These are phyloP conservation scores for Talaromyces wortmannii DNA, from an alignment of 495 filamentous ascomycete genomes.

Conservation along the genomic window DNA sequence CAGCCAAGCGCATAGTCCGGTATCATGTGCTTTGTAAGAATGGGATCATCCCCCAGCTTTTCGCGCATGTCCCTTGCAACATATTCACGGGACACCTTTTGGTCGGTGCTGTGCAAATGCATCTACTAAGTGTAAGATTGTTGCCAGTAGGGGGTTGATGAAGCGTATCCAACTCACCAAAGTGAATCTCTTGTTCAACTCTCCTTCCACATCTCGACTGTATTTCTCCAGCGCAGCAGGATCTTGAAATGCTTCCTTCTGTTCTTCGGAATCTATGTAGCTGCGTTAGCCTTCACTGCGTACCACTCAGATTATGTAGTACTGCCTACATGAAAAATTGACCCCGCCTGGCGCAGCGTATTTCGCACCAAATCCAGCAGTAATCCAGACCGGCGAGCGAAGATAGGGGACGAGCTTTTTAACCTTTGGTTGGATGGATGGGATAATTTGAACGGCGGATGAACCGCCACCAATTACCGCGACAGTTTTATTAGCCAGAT, in stretches of 20 bases:
- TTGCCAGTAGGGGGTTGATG: too few species aligned
- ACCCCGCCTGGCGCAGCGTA: constrained; percentile 16
- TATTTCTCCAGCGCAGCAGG: constrained; percentile 4
- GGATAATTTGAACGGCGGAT: constrained; percentile 45
- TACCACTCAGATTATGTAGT: too few species aligned
- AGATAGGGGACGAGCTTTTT: constrained; percentile 24
- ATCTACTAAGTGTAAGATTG: too few species aligned
- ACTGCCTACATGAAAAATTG: too few species aligned
- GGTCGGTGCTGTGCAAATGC: not conserved
- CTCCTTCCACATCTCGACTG: constrained; percentile 7
- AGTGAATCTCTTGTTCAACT: not conserved
- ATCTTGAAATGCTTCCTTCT: constrained; percentile 10
- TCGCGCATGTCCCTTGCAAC: not conserved
- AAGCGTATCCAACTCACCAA: too few species aligned
- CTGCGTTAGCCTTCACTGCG: too few species aligned
- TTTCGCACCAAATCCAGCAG: not conserved
- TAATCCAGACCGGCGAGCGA: constrained; percentile 13
- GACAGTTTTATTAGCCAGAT: constrained; percentile 43
- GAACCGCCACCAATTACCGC: constrained; percentile 26
- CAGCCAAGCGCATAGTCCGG: constrained; percentile 40
- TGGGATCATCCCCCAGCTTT: constrained; percentile 24
- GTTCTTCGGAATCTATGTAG: constrained; percentile 27
- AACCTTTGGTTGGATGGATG: constrained; percentile 34
- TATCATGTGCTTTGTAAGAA: constrained; percentile 31
- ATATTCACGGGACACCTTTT: not conserved